Conservation (phyloP, 73 alveolate genomes). For the Tetrahymena elliotti region DNA sequence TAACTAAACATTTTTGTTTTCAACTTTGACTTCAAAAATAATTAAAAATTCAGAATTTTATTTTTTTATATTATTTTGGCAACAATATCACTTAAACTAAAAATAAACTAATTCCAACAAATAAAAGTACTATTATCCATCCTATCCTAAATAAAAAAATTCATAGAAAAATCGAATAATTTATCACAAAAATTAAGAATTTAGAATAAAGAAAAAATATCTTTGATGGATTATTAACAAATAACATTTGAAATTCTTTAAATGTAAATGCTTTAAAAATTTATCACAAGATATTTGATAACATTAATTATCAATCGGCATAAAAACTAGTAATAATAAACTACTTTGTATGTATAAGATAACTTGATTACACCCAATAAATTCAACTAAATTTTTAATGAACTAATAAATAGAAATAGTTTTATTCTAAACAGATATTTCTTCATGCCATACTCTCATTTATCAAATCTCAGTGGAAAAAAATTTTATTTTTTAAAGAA, state of each 20-base stretch:
- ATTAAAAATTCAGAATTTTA: not conserved
- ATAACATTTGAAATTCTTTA: no score
- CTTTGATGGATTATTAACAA: not conserved
- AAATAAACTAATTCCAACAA: not conserved
- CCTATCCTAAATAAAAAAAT: not conserved
- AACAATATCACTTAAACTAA: not conserved
- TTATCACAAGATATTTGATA: not conserved
- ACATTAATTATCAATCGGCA: no score
- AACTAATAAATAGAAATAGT: no score
- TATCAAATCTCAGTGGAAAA: no score
- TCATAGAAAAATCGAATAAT: not conserved
- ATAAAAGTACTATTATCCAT: not conserved
- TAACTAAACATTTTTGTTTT: not conserved
- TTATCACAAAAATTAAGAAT: not conserved
- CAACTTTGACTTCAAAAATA: not conserved
- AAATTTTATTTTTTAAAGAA: no score
- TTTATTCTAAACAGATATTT: no score
- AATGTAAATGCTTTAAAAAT: no score
- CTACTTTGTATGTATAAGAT: not conserved
- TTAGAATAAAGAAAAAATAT: not conserved
- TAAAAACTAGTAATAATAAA: no score
- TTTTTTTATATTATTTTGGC: not conserved
- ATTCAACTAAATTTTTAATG: no score
- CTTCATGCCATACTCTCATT: no score
- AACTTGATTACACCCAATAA: not conserved